Evolutionary conservation across 257 asterid genomes (phyloP).

Genomic region (Rauvolfia tetraphylla): DNA sequence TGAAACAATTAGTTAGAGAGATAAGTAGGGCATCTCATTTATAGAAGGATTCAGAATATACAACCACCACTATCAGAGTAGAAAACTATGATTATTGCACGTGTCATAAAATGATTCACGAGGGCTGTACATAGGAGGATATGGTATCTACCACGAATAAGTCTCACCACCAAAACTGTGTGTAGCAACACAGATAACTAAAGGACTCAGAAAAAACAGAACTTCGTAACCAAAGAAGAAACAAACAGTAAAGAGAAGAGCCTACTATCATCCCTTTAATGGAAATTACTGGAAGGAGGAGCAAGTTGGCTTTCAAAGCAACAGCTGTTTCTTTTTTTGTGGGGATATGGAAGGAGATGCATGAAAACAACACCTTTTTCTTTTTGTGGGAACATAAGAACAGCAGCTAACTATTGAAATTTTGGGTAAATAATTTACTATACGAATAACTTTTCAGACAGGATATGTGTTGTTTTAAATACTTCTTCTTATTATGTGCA

Average conservation of each 20-base stretch:
- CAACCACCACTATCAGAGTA: constrained; percentile 5
- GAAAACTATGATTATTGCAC: neutral
- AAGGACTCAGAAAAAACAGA: neutral
- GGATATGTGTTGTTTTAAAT: neutral
- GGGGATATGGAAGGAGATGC: too few relatives aligned
- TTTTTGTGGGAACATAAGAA: neutral
- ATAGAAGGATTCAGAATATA: constrained; percentile 6
- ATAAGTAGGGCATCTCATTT: constrained; percentile 15
- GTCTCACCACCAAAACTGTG: neutral
- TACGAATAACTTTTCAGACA: neutral
- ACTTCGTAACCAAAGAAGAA: neutral
- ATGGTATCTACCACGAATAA: neutral
- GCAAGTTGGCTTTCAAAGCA: neutral
- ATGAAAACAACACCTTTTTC: neutral
- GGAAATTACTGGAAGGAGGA: neutral
- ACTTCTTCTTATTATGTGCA: neutral
- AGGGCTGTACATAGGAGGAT: neutral
- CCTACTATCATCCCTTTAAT: neutral
- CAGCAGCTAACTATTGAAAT: neutral
- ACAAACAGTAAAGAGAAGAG: neutral
- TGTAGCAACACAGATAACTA: neutral
- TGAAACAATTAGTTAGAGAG: constrained; percentile 8
- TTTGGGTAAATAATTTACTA: neutral
- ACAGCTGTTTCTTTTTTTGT: neutral
- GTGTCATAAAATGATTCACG: neutral